Conservation (phyloP, 1,139 yeast genomes). For the Citeromyces hawaiiensis region DNA sequence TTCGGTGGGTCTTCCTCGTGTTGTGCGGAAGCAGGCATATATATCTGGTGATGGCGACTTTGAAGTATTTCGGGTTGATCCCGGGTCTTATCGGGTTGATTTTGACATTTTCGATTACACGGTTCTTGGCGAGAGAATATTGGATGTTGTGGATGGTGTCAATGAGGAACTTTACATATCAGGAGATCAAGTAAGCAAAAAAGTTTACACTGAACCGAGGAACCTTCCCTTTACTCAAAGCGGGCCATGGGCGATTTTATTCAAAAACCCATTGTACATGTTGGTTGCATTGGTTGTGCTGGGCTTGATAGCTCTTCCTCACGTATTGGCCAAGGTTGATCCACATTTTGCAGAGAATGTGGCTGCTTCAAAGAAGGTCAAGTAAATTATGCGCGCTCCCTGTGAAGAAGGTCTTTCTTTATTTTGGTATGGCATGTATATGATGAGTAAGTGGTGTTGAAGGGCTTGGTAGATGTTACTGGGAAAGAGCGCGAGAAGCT, state of each 20-base stretch:
- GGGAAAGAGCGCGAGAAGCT: too few relatives aligned
- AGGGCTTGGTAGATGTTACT: too few relatives aligned
- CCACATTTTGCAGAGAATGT: neutral
- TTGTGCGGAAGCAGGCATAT: neutral
- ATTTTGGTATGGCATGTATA: too few relatives aligned
- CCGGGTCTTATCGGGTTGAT: neutral
- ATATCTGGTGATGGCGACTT: neutral
- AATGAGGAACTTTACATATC: neutral
- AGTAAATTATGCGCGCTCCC: too few relatives aligned
- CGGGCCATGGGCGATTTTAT: neutral
- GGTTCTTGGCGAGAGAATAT: neutral
- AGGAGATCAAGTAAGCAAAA: neutral
- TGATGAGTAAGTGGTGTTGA: too few relatives aligned
- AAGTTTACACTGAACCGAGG: neutral
- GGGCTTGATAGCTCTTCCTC: neutral
- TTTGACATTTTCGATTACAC: neutral
- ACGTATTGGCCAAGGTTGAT: neutral
- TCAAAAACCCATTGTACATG: neutral
- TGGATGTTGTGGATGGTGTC: neutral
- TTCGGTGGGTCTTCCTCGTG: neutral
- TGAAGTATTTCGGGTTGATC: neutral
- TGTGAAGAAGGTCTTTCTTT: too few relatives aligned
- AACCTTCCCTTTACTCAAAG: neutral
- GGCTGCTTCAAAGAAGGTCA: neutral
- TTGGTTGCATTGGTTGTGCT: neutral